Evolutionary conservation across 345 rosid genomes (phyloP).

Genomic region (Euphorbia tirucalli): DNA sequence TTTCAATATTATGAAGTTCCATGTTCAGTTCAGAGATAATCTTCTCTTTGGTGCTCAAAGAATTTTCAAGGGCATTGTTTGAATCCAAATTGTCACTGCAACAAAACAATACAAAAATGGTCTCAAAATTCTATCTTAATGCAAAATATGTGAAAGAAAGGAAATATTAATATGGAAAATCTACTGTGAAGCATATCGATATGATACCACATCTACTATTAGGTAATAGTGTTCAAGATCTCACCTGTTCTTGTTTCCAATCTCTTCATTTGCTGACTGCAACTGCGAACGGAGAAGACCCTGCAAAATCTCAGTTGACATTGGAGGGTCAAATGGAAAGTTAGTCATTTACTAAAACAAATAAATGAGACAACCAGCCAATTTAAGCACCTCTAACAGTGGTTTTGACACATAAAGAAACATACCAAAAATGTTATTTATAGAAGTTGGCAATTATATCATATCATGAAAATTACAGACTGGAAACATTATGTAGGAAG

Average conservation of each 20-base stretch:
- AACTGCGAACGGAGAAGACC: slow-evolving; percentile 81
- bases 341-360: not conserved
- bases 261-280: slow-evolving; percentile 82
- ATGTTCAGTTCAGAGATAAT: slow-evolving; percentile 84
- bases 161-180: not conserved
- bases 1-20: slow-evolving; percentile 89
- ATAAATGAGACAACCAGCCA: not conserved
- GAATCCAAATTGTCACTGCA: slow-evolving; percentile 77
- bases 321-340: slow-evolving; percentile 1
- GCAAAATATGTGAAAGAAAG: slow-evolving; percentile 3
- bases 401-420: not conserved
- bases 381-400: not conserved
- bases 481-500: not conserved
- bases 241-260: slow-evolving; percentile 72
- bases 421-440: not conserved
- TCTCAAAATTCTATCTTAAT: slow-evolving; percentile 3
- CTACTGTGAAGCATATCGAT: not conserved
- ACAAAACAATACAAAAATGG: slow-evolving; percentile 23
- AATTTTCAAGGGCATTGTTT: slow-evolving; percentile 77
- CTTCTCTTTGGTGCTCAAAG: slow-evolving; percentile 88
- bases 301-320: slow-evolving; percentile 39
- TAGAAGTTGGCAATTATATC: not conserved
- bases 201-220: not conserved
- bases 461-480: not conserved
- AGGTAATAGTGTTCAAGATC: not conserved